Conservation (phyloP, 225 moss, liverwort and hornwort genomes). For the Asterella californica region DNA sequence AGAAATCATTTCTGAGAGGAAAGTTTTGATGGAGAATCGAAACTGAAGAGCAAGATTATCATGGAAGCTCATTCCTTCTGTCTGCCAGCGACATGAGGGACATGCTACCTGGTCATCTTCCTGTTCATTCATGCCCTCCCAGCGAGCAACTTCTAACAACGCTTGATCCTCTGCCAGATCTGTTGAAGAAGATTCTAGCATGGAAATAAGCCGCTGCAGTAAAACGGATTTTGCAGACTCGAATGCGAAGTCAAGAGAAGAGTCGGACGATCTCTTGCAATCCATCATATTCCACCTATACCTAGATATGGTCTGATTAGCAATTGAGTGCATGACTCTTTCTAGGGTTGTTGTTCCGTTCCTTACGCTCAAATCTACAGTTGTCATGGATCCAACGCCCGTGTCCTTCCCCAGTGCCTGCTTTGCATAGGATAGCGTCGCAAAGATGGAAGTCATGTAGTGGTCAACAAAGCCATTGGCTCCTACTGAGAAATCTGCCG, state of each 20-base stretch:
- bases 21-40: slow-evolving; percentile 50
- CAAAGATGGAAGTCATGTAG: slow-evolving; percentile 54
- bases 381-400: slow-evolving; percentile 31
- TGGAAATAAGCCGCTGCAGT: slow-evolving; percentile 43
- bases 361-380: slow-evolving; percentile 56
- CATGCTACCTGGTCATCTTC: slow-evolving; percentile 61
- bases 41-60: slow-evolving; percentile 76
- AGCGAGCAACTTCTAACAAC: slow-evolving; percentile 61
- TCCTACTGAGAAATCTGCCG: slow-evolving; percentile 39
- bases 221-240: slow-evolving; percentile 49
- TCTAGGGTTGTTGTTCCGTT: slow-evolving; percentile 58
- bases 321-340: slow-evolving; percentile 23
- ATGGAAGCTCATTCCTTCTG: slow-evolving; percentile 81
- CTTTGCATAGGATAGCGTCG: slow-evolving; percentile 62
- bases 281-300: slow-evolving; percentile 21
- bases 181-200: slow-evolving; percentile 54
- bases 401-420: slow-evolving; percentile 41
- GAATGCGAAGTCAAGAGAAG: slow-evolving; percentile 42
- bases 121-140: slow-evolving; percentile 69
- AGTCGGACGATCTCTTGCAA: slow-evolving; percentile 43
- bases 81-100: slow-evolving; percentile 88
- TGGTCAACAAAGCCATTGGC: slow-evolving; percentile 52
- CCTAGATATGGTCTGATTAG: slow-evolving; percentile 23
- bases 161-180: slow-evolving; percentile 59
- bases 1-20: slow-evolving; percentile 46